These are phyloP conservation scores for Zygoascus flipseniorum DNA, from an alignment of 805 yeast species.

Conservation along the genomic window DNA sequence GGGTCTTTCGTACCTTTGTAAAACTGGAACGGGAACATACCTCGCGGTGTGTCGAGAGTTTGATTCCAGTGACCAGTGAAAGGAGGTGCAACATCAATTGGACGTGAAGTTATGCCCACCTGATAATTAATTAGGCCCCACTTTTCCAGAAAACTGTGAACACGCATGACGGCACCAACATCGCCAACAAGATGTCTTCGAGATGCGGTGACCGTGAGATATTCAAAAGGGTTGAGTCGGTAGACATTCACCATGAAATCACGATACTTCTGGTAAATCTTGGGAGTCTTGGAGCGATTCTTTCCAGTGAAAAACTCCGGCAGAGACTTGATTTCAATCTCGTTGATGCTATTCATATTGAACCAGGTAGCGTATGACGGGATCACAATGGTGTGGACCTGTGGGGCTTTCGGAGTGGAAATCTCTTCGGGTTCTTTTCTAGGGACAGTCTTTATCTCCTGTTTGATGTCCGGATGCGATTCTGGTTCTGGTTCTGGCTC, in stretches of 20 bases:
- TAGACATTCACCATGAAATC: constrained; percentile 90
- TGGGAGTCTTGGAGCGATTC: constrained; percentile 73
- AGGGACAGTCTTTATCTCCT: constrained; percentile 1
- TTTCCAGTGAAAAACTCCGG: constrained; percentile 81
- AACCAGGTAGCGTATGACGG: constrained; percentile 97
- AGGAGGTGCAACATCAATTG: constrained; percentile 83
- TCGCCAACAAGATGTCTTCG: constrained; percentile 86
- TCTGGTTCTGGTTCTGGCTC: not conserved
- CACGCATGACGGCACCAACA: constrained; percentile 73
- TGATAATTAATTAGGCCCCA: constrained; percentile 96
- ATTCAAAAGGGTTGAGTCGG: constrained; percentile 78
- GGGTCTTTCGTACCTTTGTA: constrained; percentile 1
- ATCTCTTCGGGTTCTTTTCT: constrained; percentile 48
- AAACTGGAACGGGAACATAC: constrained; percentile 58
- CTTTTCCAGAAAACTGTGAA: constrained; percentile 75
- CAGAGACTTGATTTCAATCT: constrained; percentile 70
- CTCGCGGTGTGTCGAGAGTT: constrained; percentile 84
- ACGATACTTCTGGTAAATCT: constrained; percentile 70
- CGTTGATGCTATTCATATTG: constrained; percentile 57
- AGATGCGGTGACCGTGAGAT: constrained; percentile 78
- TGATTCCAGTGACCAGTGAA: constrained; percentile 94
- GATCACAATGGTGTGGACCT: constrained; percentile 73
- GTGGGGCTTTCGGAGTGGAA: constrained; percentile 59
- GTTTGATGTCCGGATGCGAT: not conserved
- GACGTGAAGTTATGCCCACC: constrained; percentile 54